These are phyloP conservation scores for Talaromyces marneffei DNA, from an alignment of 2,329 filamentous ascomycete species.

Conservation along the genomic window DNA sequence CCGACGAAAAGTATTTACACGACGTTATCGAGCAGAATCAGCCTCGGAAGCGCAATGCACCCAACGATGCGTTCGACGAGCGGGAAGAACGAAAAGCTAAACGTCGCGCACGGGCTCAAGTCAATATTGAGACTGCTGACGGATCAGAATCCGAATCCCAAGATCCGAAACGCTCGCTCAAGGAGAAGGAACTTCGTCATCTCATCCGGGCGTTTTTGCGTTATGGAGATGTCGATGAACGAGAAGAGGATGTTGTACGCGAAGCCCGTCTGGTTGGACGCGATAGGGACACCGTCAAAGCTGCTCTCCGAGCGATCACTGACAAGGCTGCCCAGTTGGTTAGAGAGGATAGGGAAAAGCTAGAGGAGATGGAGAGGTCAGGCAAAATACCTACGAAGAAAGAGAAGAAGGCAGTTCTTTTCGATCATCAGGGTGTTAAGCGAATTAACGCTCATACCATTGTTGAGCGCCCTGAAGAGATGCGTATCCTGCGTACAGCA, in stretches of 20 bases:
- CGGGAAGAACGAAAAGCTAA: slow-evolving; percentile 63
- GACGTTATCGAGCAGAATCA: slow-evolving; percentile 79
- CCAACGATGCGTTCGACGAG: slow-evolving; percentile 48
- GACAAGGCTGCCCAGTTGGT: slow-evolving; percentile 65
- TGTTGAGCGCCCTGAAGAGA: slow-evolving; percentile 81
- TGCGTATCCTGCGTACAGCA: slow-evolving; percentile 74
- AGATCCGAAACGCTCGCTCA: slow-evolving; percentile 84
- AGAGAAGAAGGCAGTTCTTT: slow-evolving; percentile 92
- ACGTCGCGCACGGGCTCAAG: slow-evolving; percentile 63
- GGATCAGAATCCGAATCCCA: slow-evolving; percentile 60
- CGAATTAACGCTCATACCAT: slow-evolving; percentile 95
- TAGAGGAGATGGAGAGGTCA: slow-evolving; percentile 60
- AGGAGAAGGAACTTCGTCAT: slow-evolving; percentile 87
- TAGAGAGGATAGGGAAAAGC: slow-evolving; percentile 63
- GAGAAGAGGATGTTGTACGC: slow-evolving; percentile 76
- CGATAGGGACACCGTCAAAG: slow-evolving; percentile 71
- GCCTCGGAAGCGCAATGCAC: slow-evolving; percentile 66
- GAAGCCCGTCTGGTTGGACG: slow-evolving; percentile 80
- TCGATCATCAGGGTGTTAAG: slow-evolving; percentile 88
- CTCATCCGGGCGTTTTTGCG: slow-evolving; percentile 86
- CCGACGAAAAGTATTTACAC: slow-evolving; percentile 75
- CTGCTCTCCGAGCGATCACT: slow-evolving; percentile 70
- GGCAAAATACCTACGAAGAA: slow-evolving; percentile 89
- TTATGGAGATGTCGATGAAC: slow-evolving; percentile 84
- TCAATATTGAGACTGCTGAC: slow-evolving; percentile 61